Evolutionary conservation across 2,329 filamentous ascomycete genomes (phyloP), one percentile per base, ranked within the genome.

Genomic region (Fusarium floridanum): DNA sequence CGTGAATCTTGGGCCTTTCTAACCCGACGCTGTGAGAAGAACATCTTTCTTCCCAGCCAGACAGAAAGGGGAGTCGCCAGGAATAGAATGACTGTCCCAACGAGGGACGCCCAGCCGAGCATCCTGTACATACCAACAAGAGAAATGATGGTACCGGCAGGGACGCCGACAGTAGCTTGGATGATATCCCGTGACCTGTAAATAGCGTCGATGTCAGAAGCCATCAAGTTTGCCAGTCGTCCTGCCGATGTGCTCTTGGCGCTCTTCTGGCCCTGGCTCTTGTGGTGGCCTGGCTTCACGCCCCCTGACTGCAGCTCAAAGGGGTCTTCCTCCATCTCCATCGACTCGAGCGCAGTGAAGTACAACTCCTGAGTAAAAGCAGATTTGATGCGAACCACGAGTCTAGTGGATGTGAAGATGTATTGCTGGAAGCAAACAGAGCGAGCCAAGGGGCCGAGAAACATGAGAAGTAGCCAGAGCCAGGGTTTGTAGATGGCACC

Each of bases 331-430:
- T 90, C 87, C 48, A 90, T 81, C 68, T 89, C 88, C 86, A 89
- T 89, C 1, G 88, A 90, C 10, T 82, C 82, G 74, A 90, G 84
- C 4, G 89, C 88, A 53, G 85, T 87, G 70, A 86, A 85, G 72
- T 91, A 91, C 11, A 91, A 83, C 76, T 91, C 89, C 73, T 90
- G 88, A 0, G 88, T 90, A 67, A 91, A 83, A 32, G 86, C 88
- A 32, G 88, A 85, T 75, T 89, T 90, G 65, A 90, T 81, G 29
- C 89, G 86, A 39, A 90, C 88, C 37, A 90, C 81, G 50, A 90
- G 80, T n/a, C 88, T 84, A 3, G 89, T 90, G 8, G 88, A 88
- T 2, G 83, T 87, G 74, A 90, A 91, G 37, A 90, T 84, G 77
- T 91, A 91, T 73, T 88, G 88, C 76, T 91, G 88, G 71, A 86